Conservation (phyloP, 768 basidiomycete species). For the Lactarius hatsudake region DNA sequence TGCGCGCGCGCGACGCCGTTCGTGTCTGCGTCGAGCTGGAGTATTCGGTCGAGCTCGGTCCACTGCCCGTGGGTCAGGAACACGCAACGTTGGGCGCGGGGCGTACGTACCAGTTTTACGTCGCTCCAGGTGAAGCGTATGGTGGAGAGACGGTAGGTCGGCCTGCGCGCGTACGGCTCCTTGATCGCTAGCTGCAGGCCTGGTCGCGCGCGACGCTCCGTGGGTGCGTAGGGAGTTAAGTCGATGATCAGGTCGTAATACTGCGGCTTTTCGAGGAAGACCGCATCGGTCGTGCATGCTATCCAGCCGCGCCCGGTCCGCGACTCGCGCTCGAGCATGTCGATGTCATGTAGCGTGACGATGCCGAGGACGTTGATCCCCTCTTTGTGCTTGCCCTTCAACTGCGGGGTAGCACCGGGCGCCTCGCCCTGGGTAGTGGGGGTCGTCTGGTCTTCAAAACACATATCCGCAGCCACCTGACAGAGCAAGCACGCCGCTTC, state of each 20-base stretch:
- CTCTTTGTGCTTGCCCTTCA: conserved; percentile 44
- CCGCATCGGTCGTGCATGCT: conserved; percentile 83
- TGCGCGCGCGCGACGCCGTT: too few species aligned
- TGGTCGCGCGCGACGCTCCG: conserved; percentile 55
- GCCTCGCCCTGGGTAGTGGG: background rate
- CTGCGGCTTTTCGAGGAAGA: conserved; percentile 77
- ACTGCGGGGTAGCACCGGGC: conserved; percentile 24
- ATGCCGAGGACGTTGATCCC: conserved; percentile 72
- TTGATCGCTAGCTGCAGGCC: conserved; percentile 61
- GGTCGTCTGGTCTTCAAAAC: conserved; percentile 43
- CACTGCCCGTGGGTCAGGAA: too few species aligned
- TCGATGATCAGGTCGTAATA: conserved; percentile 83
- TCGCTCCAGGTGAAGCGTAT: conserved; percentile 85
- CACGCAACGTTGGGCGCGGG: too few species aligned
- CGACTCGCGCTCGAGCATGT: conserved; percentile 55
- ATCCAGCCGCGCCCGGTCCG: conserved; percentile 72
- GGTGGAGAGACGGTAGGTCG: conserved; percentile 54
- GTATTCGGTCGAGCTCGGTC: too few species aligned
- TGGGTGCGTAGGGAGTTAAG: conserved; percentile 60
- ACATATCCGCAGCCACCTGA: conserved; percentile 59
- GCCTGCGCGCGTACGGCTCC: conserved; percentile 37
- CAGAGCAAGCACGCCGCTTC: conserved; percentile 75
- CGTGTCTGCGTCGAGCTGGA: too few species aligned
- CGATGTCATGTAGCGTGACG: conserved; percentile 73
- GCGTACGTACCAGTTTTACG: conserved; percentile 45